Evolutionary conservation across 2,329 filamentous ascomycete genomes (phyloP).

Genomic region (Didymella pinodella): DNA sequence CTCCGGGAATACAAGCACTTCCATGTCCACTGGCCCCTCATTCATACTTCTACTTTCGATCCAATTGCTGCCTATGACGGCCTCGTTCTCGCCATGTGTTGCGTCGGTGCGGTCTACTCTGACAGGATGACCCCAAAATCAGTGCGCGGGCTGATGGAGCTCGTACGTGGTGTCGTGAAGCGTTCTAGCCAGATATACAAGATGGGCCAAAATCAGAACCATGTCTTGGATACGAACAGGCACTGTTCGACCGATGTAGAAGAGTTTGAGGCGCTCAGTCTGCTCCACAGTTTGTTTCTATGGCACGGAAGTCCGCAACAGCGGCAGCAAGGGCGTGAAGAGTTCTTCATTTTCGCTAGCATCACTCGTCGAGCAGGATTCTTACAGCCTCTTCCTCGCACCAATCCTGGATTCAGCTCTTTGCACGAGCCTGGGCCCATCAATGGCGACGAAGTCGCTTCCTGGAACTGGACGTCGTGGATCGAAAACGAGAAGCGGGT

Average conservation of each 20-base stretch:
- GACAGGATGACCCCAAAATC: conserved; percentile 66
- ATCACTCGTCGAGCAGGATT: conserved; percentile 67
- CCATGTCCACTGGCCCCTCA: conserved; percentile 75
- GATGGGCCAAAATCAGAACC: conserved; percentile 46
- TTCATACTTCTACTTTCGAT: conserved; percentile 76
- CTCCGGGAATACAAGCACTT: conserved; percentile 76
- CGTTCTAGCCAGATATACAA: conserved; percentile 63
- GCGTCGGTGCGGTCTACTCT: conserved; percentile 78
- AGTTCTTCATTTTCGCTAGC: conserved; percentile 65
- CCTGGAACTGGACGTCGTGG: conserved; percentile 73
- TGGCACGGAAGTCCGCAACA: conserved; percentile 76
- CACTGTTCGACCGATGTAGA: conserved; percentile 60
- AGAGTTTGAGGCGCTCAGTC: conserved; percentile 71
- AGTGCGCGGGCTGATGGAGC: conserved; percentile 73
- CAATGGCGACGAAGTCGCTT: conserved; percentile 55
- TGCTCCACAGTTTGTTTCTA: conserved; percentile 68
- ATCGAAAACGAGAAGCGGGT: conserved; percentile 74
- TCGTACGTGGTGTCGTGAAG: conserved; percentile 66
- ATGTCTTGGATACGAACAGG: conserved; percentile 53
- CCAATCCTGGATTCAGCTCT: conserved; percentile 62
- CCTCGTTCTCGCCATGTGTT: conserved; percentile 73
- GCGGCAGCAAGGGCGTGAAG: conserved; percentile 67
- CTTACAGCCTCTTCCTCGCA: conserved; percentile 60
- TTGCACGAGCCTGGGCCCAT: conserved; percentile 65
- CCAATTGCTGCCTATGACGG: conserved; percentile 71